Conservation (phyloP, 495 filamentous ascomycete species). For the Neurospora sp. region DNA sequence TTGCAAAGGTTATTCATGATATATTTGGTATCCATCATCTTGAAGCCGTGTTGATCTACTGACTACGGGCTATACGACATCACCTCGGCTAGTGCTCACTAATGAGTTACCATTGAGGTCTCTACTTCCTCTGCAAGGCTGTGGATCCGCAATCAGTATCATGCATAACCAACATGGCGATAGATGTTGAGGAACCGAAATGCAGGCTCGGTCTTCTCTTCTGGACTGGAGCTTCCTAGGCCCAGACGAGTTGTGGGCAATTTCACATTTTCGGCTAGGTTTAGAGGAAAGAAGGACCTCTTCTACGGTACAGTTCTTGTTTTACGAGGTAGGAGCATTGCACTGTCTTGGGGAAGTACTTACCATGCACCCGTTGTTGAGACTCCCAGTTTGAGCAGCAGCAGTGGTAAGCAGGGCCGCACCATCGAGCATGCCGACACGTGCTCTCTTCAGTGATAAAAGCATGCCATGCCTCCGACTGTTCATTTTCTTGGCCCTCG, state of each 20-base stretch:
- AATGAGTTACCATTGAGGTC: too few species aligned
- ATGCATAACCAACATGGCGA: neutral
- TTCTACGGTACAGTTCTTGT: neutral
- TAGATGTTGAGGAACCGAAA: neutral
- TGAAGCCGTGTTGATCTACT: neutral
- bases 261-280: neutral
- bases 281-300: neutral
- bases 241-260: neutral
- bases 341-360: neutral
- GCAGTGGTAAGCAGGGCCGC: neutral
- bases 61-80: neutral
- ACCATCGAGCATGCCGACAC: neutral
- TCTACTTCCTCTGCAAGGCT: neutral
- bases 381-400: neutral
- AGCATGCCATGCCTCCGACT: neutral
- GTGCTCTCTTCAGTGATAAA: neutral
- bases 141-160: neutral
- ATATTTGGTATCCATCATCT: neutral
- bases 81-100: neutral
- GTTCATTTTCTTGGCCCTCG: neutral
- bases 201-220: neutral
- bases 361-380: neutral
- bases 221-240: neutral
- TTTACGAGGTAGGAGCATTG: neutral
- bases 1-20: neutral